Base-by-base conservation (phyloP, 352 stramenopile genomes). In the Globisporangium barbulae region DNA sequence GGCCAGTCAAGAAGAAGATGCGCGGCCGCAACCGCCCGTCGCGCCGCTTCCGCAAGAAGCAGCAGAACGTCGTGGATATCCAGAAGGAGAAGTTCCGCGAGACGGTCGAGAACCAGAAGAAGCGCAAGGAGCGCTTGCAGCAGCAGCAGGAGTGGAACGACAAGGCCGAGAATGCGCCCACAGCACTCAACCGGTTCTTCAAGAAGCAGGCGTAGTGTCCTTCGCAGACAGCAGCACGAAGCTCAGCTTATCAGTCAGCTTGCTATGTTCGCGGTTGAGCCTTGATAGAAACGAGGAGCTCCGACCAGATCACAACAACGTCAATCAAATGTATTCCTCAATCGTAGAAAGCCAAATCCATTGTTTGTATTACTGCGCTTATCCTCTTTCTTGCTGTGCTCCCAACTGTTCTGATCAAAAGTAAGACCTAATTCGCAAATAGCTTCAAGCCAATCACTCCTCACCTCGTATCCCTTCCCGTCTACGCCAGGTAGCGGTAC, bases 41-140 rank as follows among this genome's bases (percentile, higher is more conserved):
- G 47, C 97, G 96, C 49, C 97, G 98, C 65, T 74, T 99, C 53
- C 81, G 89, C 69, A 97, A 98, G 65, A 99, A 99, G 70, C 89
- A 98, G 68, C 93, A 97, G 71, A 99, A 99, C 76, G 91, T 99
- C n/a, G 82, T 99, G 21, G 96, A 99, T 70, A 74, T 92, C 64
- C 92, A 98, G 74, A 92, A 96, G 67, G 70, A 96, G 22, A 97
- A 97, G 70, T 88, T 96, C 68, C 83, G 83, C 35, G 91, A 98
- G 63, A 83, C 89, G 58, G 68, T 94, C 30, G 83, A 88, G 44
- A 81, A 74, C 65, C 84, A 94, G 66, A 72, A 87, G 71, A 94
- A 93, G 71, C 75, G 69, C 25, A 71, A 90, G 60, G 83, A 91
- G 60, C 74, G 80, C 13, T 63, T 82, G 68, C 75, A 91, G 61